Evolutionary conservation across 2,329 filamentous ascomycete genomes (phyloP).

Genomic region (Colletotrichum orbiculare): DNA sequence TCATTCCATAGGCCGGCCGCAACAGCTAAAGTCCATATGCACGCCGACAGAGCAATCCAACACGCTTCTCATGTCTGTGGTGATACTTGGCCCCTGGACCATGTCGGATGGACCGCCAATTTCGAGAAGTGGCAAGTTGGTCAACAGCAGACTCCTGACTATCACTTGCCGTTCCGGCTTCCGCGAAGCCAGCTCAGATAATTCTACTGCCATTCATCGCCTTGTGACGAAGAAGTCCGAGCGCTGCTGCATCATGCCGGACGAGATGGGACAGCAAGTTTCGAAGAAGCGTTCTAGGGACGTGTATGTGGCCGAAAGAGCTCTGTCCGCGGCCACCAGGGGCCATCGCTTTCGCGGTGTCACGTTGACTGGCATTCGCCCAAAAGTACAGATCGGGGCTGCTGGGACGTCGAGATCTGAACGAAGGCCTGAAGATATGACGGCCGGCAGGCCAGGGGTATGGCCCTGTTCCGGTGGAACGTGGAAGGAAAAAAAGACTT

Average conservation of each 20-base stretch:
- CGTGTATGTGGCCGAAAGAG: too few relatives aligned
- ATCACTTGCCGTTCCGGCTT: constrained; percentile 32
- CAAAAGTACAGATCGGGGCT: constrained; percentile 6
- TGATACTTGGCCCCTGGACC: constrained; percentile 32
- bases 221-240: constrained; percentile 22
- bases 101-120: constrained; percentile 33
- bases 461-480: background rate
- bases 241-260: constrained; percentile 14
- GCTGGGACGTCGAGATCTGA: constrained; percentile 7
- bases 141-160: constrained; percentile 27
- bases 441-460: constrained; percentile 15
- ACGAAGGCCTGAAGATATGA: constrained; percentile 10
- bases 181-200: constrained; percentile 19
- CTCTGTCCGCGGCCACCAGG: too few relatives aligned
- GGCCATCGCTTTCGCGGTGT: background rate
- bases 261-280: background rate
- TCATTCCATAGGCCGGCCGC: constrained; percentile 21
- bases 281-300: background rate
- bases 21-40: constrained; percentile 24
- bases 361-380: background rate
- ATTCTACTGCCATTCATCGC: constrained; percentile 11
- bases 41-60: constrained; percentile 19
- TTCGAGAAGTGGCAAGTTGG: constrained; percentile 29
- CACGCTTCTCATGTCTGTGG: constrained; percentile 21
- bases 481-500: constrained; percentile 7